phyloP scores from a whole-genome alignment of 257 asterid species.

The Linaria vulgaris region DNA sequence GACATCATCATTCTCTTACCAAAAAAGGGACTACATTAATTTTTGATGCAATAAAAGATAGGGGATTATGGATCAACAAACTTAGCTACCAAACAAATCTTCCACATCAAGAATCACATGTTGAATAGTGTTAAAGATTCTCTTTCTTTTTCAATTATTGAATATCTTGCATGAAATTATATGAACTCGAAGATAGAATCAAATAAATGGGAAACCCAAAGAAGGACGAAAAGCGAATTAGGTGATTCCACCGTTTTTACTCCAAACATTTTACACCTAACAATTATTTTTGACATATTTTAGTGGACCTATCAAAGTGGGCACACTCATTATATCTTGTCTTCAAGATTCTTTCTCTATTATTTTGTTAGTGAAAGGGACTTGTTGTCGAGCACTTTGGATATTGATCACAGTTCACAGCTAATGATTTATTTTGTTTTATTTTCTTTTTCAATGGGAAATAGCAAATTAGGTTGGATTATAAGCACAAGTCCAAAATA shows the following conservation, averaged over 20 bases:
- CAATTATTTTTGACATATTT: slow-evolving; percentile 14
- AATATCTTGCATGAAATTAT: slow-evolving; percentile 9
- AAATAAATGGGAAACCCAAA: slow-evolving; percentile 24
- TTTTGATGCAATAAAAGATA: slow-evolving; percentile 24
- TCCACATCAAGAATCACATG: slow-evolving; percentile 14
- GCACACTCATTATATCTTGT: slow-evolving; percentile 37
- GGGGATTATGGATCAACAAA: slow-evolving; percentile 5
- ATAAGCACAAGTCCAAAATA: background rate
- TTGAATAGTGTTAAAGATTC: slow-evolving; percentile 33
- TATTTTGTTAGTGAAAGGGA: slow-evolving; percentile 44
- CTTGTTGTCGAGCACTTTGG: slow-evolving; percentile 46
- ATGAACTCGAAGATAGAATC: slow-evolving; percentile 32
- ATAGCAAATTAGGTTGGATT: background rate
- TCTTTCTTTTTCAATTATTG: slow-evolving; percentile 12
- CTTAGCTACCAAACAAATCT: slow-evolving; percentile 7
- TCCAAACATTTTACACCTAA: slow-evolving; percentile 26
- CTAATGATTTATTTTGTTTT: background rate
- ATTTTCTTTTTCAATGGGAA: slow-evolving; percentile 3
- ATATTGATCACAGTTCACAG: slow-evolving; percentile 28
- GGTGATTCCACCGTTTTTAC: slow-evolving; percentile 29
- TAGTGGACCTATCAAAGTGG: slow-evolving; percentile 25
- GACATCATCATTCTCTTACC: slow-evolving; percentile 2
- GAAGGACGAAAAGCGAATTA: slow-evolving; percentile 27
- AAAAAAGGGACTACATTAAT: slow-evolving; percentile 10
- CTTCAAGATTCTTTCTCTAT: slow-evolving; percentile 48